Percentiles rank a stretch among this genome's conserved stretches.
Conservation (phyloP, 257 asterid genomes). For the Solanum neorickii region DNA sequence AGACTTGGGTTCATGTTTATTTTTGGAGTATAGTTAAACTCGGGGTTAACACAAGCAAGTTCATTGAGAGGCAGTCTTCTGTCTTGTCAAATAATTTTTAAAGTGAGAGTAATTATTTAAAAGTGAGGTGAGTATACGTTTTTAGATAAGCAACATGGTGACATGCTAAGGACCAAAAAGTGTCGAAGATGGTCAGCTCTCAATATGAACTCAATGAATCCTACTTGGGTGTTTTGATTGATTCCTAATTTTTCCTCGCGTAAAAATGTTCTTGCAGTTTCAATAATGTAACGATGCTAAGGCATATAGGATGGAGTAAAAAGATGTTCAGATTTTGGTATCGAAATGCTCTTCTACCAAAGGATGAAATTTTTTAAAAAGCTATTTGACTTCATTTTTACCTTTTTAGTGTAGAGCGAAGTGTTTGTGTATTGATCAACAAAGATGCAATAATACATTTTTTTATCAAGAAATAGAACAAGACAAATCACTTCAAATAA, state of each 20-base stretch:
- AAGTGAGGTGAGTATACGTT: neutral
- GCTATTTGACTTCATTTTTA: neutral
- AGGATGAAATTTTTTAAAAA: neutral
- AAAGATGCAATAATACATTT: neutral
- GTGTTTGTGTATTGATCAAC: neutral
- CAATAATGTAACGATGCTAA: neutral
- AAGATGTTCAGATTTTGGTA: neutral
- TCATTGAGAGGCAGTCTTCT: neutral
- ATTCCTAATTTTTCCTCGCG: neutral
- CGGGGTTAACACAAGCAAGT: neutral
- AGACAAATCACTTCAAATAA: neutral
- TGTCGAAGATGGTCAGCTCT: neutral
- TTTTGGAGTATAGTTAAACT: neutral
- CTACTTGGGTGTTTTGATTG: neutral
- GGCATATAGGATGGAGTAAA: neutral
- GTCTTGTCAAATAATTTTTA: neutral
- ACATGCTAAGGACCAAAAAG: neutral
- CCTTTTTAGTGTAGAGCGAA: neutral
- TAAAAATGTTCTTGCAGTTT: neutral
- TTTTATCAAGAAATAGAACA: neutral
- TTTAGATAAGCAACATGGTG: neutral
- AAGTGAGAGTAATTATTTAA: neutral
- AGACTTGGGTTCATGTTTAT: neutral
- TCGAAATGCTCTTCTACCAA: neutral
- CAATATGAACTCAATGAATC: neutral